Conservation (phyloP, 2,329 filamentous ascomycete species). For the Ophiognomonia clavigignenti-juglandacearum region DNA sequence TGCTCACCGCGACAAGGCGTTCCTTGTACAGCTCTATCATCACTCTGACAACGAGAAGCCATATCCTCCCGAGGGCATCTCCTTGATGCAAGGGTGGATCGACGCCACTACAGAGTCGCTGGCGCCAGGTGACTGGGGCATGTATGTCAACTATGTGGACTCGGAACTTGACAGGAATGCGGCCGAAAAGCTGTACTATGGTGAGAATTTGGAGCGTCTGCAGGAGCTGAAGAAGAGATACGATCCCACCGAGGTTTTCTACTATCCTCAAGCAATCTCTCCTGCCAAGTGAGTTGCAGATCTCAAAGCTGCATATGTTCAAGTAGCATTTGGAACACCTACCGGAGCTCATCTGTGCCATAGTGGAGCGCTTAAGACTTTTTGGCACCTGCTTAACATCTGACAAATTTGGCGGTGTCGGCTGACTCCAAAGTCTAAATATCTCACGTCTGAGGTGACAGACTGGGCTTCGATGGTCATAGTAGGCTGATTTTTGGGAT, state of each 20-base stretch:
- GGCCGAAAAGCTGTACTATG: conserved; percentile 33
- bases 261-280: conserved; percentile 33
- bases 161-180: conserved; percentile 27
- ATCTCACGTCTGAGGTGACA: too few species aligned
- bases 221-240: conserved; percentile 29
- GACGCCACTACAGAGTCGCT: conserved; percentile 27
- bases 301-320: background rate
- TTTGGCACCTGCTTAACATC: too few species aligned
- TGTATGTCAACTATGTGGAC: conserved; percentile 39
- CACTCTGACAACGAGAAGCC: conserved; percentile 25
- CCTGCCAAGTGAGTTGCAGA: conserved; percentile 16
- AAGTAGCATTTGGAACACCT: background rate
- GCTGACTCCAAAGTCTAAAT: too few species aligned
- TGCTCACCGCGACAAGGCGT: conserved; percentile 39
- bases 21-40: conserved; percentile 46
- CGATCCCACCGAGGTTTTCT: conserved; percentile 35
- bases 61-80: conserved; percentile 30
- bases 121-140: conserved; percentile 27
- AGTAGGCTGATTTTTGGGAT: too few species aligned
- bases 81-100: conserved; percentile 29
- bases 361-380: too few species aligned
- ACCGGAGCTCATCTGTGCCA: too few species aligned
- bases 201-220: conserved; percentile 27
- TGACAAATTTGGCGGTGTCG: too few species aligned
- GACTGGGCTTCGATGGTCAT: too few species aligned